These are phyloP conservation scores for Tylopilus orsonianus DNA, from an alignment of 1,284 basidiomycete species.

Conservation along the genomic window DNA sequence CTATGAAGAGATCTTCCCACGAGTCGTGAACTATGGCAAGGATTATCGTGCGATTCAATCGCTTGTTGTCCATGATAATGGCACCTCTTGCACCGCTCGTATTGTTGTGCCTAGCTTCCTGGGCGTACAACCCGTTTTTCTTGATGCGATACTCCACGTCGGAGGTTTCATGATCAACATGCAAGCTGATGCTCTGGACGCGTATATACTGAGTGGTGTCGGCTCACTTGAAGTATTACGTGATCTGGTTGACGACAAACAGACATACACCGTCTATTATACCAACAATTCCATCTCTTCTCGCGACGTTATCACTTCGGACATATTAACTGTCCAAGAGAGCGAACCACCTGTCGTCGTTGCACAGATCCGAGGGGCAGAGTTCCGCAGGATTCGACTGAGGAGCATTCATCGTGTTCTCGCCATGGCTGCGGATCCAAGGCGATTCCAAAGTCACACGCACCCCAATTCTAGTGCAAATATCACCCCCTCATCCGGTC, in stretches of 20 bases:
- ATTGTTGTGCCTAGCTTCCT: slow-evolving; percentile 44
- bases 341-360: slow-evolving; percentile 42
- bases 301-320: slow-evolving; percentile 43
- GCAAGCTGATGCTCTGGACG: slow-evolving; percentile 47
- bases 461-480: slow-evolving; percentile 33
- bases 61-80: slow-evolving; percentile 48
- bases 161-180: slow-evolving; percentile 70
- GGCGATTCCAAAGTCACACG: slow-evolving; percentile 12
- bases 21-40: slow-evolving; percentile 60
- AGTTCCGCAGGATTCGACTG: slow-evolving; percentile 54
- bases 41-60: slow-evolving; percentile 58
- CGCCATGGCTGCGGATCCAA: slow-evolving; percentile 32
- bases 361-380: slow-evolving; percentile 53
- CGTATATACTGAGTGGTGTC: slow-evolving; percentile 62
- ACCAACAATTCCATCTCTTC: slow-evolving; percentile 43
- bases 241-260: slow-evolving; percentile 40
- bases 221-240: slow-evolving; percentile 47
- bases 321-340: slow-evolving; percentile 49
- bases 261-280: slow-evolving; percentile 53
- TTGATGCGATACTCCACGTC: slow-evolving; percentile 65
- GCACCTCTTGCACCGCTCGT: slow-evolving; percentile 53
- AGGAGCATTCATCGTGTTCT: slow-evolving; percentile 48
- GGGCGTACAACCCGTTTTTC: slow-evolving; percentile 55
- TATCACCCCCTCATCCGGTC: slow-evolving; percentile 24
- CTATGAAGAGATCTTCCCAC: slow-evolving; percentile 67